Base-by-base conservation (phyloP, 345 rosid species). In the Crucihimalaya himalaica region DNA sequence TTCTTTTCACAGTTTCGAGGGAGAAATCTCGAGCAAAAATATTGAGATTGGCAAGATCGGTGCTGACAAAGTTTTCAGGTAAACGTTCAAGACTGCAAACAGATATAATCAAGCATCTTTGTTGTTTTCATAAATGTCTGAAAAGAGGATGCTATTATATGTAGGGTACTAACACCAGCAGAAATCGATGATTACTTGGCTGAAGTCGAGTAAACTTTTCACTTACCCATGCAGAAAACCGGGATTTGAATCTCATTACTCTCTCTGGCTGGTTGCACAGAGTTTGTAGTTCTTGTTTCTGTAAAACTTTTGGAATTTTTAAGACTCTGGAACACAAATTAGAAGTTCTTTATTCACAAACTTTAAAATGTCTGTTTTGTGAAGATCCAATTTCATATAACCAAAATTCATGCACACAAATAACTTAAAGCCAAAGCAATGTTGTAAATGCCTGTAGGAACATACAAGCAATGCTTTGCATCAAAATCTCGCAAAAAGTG, bases 11-110 rank as follows among this genome's bases (percentile, higher is more conserved):
- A 94, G 98, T 63, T 94, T 94, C 68, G 98, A 94, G 84, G 98
- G 98, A 32, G 95, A 94, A 64, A 89, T 89, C 52, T 85, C 94
- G 1, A 83, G 91, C 61, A 88, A 90, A 74, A 92, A 92, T 80
- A 90, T 92, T 59, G 98, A 92, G 83, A 92, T 90, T 61, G 98
- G 95, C 70, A 84, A 87, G 37, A 92, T 92, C 63, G 87, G 89
- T 40, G 71, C 83, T 13, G 96, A 92, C 88, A 88, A 81, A 79
- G 83, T 87, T 42, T 92, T 90, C 86, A 87, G 95, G 97, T 42
- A 69, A 56, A 66, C 23, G n/a, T 27, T 68, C 69, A 29, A 14
- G 27, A 56, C 42, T 48, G 5, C 48, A 21, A 64, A 75, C 54
- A 37, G 14, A 59, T 45, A 18, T 20, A 46, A 55, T 15, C 15